Percentiles rank a stretch among this genome's conserved stretches.
These are phyloP conservation scores for Citrus trifoliata DNA, from an alignment of 345 rosid genomes.

Conservation along the genomic window DNA sequence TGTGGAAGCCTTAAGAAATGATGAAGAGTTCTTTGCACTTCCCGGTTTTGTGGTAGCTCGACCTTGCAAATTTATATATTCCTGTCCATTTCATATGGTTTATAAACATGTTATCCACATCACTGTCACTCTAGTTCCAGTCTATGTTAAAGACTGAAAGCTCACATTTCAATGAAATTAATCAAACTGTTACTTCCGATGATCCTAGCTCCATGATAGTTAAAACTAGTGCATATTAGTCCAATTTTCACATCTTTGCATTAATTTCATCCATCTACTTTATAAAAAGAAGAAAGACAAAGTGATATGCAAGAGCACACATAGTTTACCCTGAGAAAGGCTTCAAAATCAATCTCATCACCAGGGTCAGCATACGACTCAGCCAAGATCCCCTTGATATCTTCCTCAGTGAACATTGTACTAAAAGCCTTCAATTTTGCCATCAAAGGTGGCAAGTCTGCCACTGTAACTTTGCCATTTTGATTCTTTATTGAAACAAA, in stretches of 20 bases:
- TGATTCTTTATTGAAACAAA: constrained; percentile 54
- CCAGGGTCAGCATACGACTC: constrained; percentile 40
- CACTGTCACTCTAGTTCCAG: background rate
- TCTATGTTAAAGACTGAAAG: background rate
- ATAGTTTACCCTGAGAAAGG: constrained; percentile 68
- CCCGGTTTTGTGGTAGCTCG: constrained; percentile 61
- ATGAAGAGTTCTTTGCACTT: constrained; percentile 50
- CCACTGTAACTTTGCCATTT: constrained; percentile 52
- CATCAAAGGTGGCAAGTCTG: constrained; percentile 60
- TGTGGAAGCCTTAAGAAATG: constrained; percentile 69
- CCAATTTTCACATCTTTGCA: background rate
- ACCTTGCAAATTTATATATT: constrained; percentile 56
- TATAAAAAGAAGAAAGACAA: background rate
- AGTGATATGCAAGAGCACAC: background rate
- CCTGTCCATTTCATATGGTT: constrained; percentile 45
- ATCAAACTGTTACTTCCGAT: background rate
- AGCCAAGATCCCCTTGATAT: constrained; percentile 42
- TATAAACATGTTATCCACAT: constrained; percentile 15
- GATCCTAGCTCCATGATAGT: background rate
- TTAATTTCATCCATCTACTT: background rate
- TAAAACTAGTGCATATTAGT: background rate
- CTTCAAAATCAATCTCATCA: constrained; percentile 65
- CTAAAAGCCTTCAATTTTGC: constrained; percentile 60
- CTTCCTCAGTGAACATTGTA: constrained; percentile 57
- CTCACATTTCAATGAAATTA: constrained; percentile 2